Evolutionary conservation across 2,329 filamentous ascomycete species (phyloP).

Genomic region (Paraphoma sp.): DNA sequence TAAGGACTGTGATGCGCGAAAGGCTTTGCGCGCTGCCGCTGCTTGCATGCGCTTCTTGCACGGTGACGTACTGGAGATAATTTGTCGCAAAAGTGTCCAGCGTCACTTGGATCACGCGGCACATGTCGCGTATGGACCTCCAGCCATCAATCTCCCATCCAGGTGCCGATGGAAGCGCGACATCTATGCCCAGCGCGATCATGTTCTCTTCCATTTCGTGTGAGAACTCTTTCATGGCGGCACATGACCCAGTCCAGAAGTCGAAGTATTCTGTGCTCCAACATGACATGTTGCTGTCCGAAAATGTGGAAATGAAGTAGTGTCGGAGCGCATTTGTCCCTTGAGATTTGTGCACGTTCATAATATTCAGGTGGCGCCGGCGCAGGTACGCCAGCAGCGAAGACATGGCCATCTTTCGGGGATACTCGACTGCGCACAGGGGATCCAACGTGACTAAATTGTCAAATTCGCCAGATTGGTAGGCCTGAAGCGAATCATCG

Average conservation of each 20-base stretch:
- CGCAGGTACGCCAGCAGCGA: constrained; percentile 6
- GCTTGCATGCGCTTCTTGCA: constrained; percentile 12
- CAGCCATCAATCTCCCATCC: constrained; percentile 14
- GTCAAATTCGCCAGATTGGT: neutral
- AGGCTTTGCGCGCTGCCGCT: constrained; percentile 9
- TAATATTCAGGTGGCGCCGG: constrained; percentile 10
- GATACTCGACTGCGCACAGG: constrained; percentile 1
- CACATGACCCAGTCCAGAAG: constrained; percentile 10
- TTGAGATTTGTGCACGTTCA: constrained; percentile 7
- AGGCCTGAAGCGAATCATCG: constrained; percentile 8
- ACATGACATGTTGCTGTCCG: constrained; percentile 5
- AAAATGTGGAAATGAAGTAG: constrained; percentile 10
- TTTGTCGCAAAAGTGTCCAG: constrained; percentile 2
- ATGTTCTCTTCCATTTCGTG: constrained; percentile 13
- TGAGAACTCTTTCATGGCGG: constrained; percentile 10
- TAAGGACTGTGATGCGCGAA: constrained; percentile 7
- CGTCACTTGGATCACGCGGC: neutral
- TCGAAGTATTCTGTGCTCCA: constrained; percentile 11
- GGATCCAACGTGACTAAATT: neutral
- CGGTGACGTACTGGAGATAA: constrained; percentile 11
- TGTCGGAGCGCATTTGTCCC: constrained; percentile 1
- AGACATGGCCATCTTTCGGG: constrained; percentile 8
- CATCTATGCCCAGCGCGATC: constrained; percentile 3
- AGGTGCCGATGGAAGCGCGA: neutral
- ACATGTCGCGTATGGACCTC: constrained; percentile 6